Conservation (phyloP, 345 rosid species). For the Eucalyptus cloeziana region DNA sequence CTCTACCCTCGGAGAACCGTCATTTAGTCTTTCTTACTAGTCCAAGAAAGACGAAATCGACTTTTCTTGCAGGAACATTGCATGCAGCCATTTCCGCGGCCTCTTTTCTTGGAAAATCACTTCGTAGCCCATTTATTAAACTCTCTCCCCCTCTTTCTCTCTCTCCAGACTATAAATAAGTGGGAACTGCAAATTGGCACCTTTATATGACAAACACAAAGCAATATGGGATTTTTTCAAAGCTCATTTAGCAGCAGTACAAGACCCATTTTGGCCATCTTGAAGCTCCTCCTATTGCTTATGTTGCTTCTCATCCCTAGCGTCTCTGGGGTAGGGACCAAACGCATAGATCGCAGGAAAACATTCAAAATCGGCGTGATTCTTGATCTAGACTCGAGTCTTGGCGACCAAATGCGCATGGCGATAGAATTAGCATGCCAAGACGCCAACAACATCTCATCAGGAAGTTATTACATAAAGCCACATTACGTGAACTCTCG, state of each 20-base stretch:
- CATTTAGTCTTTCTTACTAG: background rate
- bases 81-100: background rate
- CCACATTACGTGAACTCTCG: conserved; percentile 10
- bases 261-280: background rate
- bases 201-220: background rate
- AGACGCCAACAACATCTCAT: background rate
- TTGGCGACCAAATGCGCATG: conserved; percentile 14
- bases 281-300: background rate
- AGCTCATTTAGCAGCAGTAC: background rate
- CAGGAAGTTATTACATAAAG: conserved; percentile 6
- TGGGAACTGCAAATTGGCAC: background rate
- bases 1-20: background rate
- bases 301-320: background rate
- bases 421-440: conserved; percentile 33
- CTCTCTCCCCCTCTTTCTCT: background rate
- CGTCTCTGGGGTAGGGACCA: background rate
- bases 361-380: conserved; percentile 16
- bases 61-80: background rate
- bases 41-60: background rate
- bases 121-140: background rate
- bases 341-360: background rate
- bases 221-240: background rate
- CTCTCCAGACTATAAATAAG: background rate
- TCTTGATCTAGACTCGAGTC: conserved; percentile 10
- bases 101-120: background rate